Evolutionary conservation across 1,139 yeast genomes (phyloP).

Genomic region (Trichomonascaceae sp.): DNA sequence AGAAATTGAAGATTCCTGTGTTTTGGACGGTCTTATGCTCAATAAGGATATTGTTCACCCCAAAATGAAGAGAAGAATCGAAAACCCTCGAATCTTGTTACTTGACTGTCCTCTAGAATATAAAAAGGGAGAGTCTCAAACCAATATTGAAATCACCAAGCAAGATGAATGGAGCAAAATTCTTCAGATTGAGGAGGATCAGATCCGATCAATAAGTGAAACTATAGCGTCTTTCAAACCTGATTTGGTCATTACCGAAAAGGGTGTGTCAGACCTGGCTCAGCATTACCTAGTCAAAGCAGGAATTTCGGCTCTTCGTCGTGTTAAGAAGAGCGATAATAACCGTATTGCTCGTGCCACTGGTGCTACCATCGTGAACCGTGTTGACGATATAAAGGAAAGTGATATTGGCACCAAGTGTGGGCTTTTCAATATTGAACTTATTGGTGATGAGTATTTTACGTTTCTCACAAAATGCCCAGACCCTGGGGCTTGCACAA

Average conservation of each 20-base stretch:
- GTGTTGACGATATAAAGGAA: slow-evolving; percentile 91
- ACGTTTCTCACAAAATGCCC: slow-evolving; percentile 76
- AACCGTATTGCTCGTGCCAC: slow-evolving; percentile 96
- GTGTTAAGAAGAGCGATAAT: slow-evolving; percentile 93
- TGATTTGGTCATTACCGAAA: slow-evolving; percentile 91
- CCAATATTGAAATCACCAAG: slow-evolving; percentile 93
- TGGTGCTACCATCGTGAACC: slow-evolving; percentile 94
- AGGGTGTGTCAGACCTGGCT: slow-evolving; percentile 97
- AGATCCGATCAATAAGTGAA: slow-evolving; percentile 81
- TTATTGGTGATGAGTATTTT: slow-evolving; percentile 96
- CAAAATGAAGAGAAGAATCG: slow-evolving; percentile 85
- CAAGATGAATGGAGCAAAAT: slow-evolving; percentile 97
- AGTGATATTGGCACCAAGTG: slow-evolving; percentile 83
- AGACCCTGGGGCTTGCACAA: slow-evolving; percentile 90
- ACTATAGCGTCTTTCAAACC: slow-evolving; percentile 82
- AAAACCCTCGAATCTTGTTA: slow-evolving; percentile 80
- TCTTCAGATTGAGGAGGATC: slow-evolving; percentile 96
- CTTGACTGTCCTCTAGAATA: slow-evolving; percentile 97
- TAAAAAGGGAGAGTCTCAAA: slow-evolving; percentile 98
- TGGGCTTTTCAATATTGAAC: slow-evolving; percentile 86
- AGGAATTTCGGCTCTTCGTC: slow-evolving; percentile 86
- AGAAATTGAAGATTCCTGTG: slow-evolving; percentile 82
- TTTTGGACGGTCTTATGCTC: slow-evolving; percentile 84
- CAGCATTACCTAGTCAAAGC: slow-evolving; percentile 94
- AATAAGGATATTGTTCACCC: slow-evolving; percentile 98